Conservation (phyloP, 1,284 basidiomycete genomes). For the Ustilago tritici region DNA sequence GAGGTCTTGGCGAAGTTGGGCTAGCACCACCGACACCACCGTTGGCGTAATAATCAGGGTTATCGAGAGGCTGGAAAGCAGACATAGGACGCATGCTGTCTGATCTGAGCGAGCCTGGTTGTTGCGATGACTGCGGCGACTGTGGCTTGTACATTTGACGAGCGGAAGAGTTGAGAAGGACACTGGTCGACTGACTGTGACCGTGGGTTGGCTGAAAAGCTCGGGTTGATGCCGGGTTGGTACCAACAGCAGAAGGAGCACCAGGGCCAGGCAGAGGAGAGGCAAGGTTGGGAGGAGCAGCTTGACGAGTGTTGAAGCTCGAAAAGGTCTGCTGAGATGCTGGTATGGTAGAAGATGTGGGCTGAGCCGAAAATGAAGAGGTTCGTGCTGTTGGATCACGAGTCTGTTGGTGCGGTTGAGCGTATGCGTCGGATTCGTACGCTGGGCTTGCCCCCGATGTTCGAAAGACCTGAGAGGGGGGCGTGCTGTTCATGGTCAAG, state of each 20-base stretch:
- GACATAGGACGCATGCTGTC: constrained; percentile 60
- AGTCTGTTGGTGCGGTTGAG: constrained; percentile 21
- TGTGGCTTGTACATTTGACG: constrained; percentile 35
- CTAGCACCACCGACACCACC: constrained; percentile 21
- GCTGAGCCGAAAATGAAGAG: constrained; percentile 16
- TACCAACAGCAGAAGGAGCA: constrained; percentile 3
- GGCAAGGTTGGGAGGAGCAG: constrained; percentile 5
- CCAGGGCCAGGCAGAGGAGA: background rate
- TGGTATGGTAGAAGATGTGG: constrained; percentile 19
- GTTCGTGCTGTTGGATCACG: constrained; percentile 12
- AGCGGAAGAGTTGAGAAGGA: constrained; percentile 34
- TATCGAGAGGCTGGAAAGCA: constrained; percentile 66
- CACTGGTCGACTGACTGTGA: constrained; percentile 49
- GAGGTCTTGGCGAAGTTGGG: constrained; percentile 31
- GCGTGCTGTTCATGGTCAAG: constrained; percentile 30
- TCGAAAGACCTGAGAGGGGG: constrained; percentile 24
- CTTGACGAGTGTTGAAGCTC: constrained; percentile 26
- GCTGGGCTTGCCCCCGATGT: constrained; percentile 14
- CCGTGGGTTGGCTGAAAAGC: constrained; percentile 36
- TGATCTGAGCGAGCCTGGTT: constrained; percentile 21
- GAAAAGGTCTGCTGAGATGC: constrained; percentile 18
- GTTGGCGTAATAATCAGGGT: constrained; percentile 32
- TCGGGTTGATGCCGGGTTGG: constrained; percentile 10
- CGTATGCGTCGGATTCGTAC: constrained; percentile 24
- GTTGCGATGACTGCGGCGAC: constrained; percentile 25